These are phyloP conservation scores for Oryza rufipogon DNA, from an alignment of 176 grass and related monocot species.

Conservation along the genomic window DNA sequence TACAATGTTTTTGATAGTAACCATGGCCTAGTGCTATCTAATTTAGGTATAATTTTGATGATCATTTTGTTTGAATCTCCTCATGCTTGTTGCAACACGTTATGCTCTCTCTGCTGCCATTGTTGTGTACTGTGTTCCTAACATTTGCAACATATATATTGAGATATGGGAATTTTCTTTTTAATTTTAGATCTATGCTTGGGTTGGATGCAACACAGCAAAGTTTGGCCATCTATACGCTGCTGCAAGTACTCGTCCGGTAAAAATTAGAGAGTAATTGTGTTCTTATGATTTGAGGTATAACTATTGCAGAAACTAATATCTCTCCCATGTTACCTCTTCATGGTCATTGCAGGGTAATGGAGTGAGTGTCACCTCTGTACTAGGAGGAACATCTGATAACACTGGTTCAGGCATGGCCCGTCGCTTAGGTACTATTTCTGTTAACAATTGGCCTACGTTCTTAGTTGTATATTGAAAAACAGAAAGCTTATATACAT, in stretches of 20 bases:
- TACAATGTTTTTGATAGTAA: too few relatives aligned
- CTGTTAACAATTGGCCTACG: neutral
- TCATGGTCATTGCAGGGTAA: conserved; percentile 54
- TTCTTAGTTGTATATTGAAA: neutral
- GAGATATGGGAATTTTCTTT: neutral
- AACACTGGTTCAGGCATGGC: conserved; percentile 88
- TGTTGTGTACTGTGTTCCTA: neutral
- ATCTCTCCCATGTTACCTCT: neutral
- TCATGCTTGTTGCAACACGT: neutral
- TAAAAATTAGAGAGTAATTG: conserved; percentile 27
- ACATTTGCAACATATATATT: neutral
- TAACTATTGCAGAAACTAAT: neutral
- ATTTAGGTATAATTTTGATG: neutral
- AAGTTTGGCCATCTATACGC: conserved; percentile 93
- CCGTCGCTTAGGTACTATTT: conserved; percentile 65
- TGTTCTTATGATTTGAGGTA: neutral
- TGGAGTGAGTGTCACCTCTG: conserved; percentile 69
- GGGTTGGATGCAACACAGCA: conserved; percentile 85
- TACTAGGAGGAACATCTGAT: conserved; percentile 84
- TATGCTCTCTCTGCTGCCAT: neutral
- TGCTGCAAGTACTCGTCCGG: conserved; percentile 74
- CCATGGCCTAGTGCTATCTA: neutral
- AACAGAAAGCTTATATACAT: neutral
- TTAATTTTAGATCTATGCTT: conserved; percentile 74
- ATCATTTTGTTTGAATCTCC: neutral